Percentiles rank a stretch among this genome's conserved stretches.
Evolutionary conservation across 2,329 filamentous ascomycete species (phyloP).

Genomic region (Leptographium radiaticola): DNA sequence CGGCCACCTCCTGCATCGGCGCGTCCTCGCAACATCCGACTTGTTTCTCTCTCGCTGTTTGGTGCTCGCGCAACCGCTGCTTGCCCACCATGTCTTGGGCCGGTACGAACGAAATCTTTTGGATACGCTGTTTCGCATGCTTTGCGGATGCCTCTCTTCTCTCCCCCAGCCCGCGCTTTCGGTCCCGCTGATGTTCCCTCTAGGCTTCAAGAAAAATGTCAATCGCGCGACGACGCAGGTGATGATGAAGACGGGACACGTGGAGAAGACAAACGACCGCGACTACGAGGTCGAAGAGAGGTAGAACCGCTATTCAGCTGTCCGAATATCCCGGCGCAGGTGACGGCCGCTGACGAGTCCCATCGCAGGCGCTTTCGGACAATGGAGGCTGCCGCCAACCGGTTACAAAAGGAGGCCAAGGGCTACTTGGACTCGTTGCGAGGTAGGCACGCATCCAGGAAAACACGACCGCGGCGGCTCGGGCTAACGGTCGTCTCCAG

Average conservation of each 20-base stretch:
- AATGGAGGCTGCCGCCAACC: slow-evolving; percentile 87
- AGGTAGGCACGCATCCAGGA: slow-evolving; percentile 36
- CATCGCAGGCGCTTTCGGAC: slow-evolving; percentile 72
- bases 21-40: neutral
- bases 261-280: slow-evolving; percentile 96
- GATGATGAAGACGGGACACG: slow-evolving; percentile 99
- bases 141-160: neutral
- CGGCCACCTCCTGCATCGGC: neutral
- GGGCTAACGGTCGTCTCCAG: slow-evolving; percentile 27
- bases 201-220: slow-evolving; percentile 91
- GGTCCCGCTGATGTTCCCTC: neutral
- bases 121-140: neutral
- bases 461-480: neutral
- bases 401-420: slow-evolving; percentile 94
- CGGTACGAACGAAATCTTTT: slow-evolving; percentile 17
- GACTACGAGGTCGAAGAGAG: slow-evolving; percentile 97
- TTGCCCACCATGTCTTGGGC: slow-evolving; percentile 32
- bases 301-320: slow-evolving; percentile 25
- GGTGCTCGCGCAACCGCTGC: neutral
- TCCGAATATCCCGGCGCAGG: neutral
- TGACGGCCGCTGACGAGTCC: neutral
- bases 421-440: slow-evolving; percentile 92
- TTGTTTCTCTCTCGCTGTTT: neutral
- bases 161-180: neutral
- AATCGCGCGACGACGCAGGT: slow-evolving; percentile 98